phyloP scores from a whole-genome alignment of 2,329 filamentous ascomycete genomes.

The Aquanectria penicillioides region DNA sequence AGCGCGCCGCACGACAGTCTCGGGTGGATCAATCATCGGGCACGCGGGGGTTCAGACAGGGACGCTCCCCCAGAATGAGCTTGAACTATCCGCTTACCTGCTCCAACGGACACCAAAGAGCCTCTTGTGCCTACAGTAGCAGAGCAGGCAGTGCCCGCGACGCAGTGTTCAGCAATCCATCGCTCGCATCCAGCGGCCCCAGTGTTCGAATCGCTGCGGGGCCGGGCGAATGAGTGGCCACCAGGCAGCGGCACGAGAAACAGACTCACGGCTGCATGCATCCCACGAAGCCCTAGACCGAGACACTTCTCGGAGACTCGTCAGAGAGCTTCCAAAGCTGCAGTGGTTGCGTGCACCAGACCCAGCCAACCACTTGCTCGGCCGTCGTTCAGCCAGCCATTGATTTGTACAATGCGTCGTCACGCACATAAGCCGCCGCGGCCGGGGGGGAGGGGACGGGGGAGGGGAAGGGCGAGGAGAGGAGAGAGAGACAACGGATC shows the following conservation, averaged over 20 bases:
- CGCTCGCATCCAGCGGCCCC: too few species aligned
- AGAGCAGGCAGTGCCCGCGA: too few species aligned
- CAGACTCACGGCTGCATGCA: constrained; percentile 16
- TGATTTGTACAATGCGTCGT: background rate
- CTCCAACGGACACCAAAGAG: too few species aligned
- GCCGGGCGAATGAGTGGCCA: constrained; percentile 1
- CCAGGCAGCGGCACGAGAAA: background rate
- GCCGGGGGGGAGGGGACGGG: too few species aligned
- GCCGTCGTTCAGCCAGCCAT: background rate
- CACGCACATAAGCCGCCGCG: background rate
- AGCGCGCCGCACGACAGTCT: background rate
- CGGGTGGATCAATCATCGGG: constrained; percentile 13
- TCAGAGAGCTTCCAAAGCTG: too few species aligned
- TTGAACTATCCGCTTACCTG: too few species aligned
- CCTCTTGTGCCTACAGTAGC: too few species aligned
- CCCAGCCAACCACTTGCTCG: background rate
- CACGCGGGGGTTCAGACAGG: background rate
- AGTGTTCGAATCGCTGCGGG: constrained; percentile 5
- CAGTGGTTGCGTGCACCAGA: too few species aligned
- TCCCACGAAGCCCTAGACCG: background rate
- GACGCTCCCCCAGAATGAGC: background rate
- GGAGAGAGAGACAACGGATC: too few species aligned
- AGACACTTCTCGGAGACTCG: too few species aligned
- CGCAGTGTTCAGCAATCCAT: too few species aligned
- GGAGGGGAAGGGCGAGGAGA: too few species aligned